Percentiles rank a stretch among this genome's conserved stretches.
Conservation (phyloP, 768 basidiomycete species). For the Porphyrellus cyaneotinctus region DNA sequence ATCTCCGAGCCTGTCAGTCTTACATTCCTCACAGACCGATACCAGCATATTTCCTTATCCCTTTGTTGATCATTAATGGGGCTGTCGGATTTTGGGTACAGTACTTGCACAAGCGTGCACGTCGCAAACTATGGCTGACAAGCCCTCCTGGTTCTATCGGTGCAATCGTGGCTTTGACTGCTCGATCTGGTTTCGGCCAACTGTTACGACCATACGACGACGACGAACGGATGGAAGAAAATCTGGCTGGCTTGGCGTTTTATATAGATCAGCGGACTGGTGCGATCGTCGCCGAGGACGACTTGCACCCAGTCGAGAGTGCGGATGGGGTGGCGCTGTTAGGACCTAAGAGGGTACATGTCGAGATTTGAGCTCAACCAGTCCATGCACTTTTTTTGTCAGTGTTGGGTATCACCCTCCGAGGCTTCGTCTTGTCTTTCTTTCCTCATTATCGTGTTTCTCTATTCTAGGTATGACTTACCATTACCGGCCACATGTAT, state of each 20-base stretch:
- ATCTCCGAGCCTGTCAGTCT: neutral
- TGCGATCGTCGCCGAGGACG: constrained; percentile 57
- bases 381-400: no score
- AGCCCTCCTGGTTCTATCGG: constrained; percentile 60
- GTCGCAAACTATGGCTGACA: constrained; percentile 48
- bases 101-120: constrained; percentile 41
- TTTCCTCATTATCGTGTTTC: no score
- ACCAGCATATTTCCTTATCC: constrained; percentile 49
- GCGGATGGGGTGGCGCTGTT: constrained; percentile 18
- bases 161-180: constrained; percentile 49
- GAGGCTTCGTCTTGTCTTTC: no score
- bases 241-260: constrained; percentile 50
- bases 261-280: constrained; percentile 55
- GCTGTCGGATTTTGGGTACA: constrained; percentile 46
- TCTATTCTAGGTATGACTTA: no score
- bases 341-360: constrained; percentile 4
- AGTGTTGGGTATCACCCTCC: no score
- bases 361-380: no score
- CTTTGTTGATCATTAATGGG: constrained; percentile 46
- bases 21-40: constrained; percentile 38
- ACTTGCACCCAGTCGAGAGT: constrained; percentile 10
- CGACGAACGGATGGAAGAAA: constrained; percentile 40
- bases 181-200: constrained; percentile 59
- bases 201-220: constrained; percentile 59
- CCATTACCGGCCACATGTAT: no score